A percentile compares a stretch with the other conserved stretches of the same genome.
phyloP scores from a whole-genome alignment of 148 eudicot species.

The Cornus kousa region DNA sequence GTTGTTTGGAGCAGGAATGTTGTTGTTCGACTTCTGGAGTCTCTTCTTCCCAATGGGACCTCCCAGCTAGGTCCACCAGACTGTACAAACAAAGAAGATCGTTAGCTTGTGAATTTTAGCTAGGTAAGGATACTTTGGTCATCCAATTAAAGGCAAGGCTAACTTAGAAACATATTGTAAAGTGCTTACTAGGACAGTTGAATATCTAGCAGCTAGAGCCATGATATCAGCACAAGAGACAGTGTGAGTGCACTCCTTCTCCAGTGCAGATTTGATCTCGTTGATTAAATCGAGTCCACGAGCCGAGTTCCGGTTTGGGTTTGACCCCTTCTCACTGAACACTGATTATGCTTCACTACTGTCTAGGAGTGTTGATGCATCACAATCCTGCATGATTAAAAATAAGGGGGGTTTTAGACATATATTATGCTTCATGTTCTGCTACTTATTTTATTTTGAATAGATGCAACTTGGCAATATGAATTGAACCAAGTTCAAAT shows the following conservation, averaged over 20 bases:
- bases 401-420: too few relatives aligned
- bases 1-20: slow-evolving; percentile 96
- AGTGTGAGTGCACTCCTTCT: slow-evolving; percentile 46
- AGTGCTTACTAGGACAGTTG: slow-evolving; percentile 58
- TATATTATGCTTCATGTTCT: too few relatives aligned
- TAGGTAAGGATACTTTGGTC: not conserved
- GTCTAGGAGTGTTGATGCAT: slow-evolving; percentile 50
- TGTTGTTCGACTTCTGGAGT: slow-evolving; percentile 62
- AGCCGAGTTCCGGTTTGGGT: slow-evolving; percentile 40
- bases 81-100: slow-evolving; percentile 22
- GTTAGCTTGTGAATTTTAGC: too few relatives aligned
- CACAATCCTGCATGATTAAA: slow-evolving; percentile 40
- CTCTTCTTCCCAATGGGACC: slow-evolving; percentile 86
- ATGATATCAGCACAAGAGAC: slow-evolving; percentile 62
- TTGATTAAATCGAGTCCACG: slow-evolving; percentile 52
- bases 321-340: slow-evolving; percentile 49
- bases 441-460: too few relatives aligned
- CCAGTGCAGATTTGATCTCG: slow-evolving; percentile 46
- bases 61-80: slow-evolving; percentile 87
- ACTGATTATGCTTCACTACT: slow-evolving; percentile 32
- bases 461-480: too few relatives aligned
- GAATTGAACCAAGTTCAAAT: too few relatives aligned
- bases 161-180: not conserved
- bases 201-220: slow-evolving; percentile 55
- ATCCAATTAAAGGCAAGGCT: not conserved